Evolutionary conservation across 2,329 filamentous ascomycete genomes (phyloP).

Genomic region (Fusarium paranaense): DNA sequence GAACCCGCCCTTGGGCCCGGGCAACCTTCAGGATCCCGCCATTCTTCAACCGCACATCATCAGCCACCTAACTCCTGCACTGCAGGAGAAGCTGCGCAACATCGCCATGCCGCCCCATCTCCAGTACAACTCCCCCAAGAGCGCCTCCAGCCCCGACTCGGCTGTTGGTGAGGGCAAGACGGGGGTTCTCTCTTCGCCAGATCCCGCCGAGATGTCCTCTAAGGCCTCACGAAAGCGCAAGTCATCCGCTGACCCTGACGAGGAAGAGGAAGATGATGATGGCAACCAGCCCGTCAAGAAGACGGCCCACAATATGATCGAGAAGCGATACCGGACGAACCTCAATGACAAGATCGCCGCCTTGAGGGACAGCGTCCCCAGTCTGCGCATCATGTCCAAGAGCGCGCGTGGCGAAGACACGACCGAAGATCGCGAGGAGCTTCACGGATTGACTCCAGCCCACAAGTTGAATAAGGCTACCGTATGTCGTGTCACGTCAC

Average conservation of each 20-base stretch:
- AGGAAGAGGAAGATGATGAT: slow-evolving; percentile 67
- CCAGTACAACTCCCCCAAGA: slow-evolving; percentile 69
- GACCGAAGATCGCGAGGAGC: slow-evolving; percentile 80
- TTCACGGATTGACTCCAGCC: slow-evolving; percentile 80
- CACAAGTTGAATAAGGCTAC: slow-evolving; percentile 99
- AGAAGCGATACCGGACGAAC: slow-evolving; percentile 96
- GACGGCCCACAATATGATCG: slow-evolving; percentile 97
- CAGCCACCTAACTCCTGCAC: slow-evolving; percentile 63
- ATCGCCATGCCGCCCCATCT: slow-evolving; percentile 74
- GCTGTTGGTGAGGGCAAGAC: slow-evolving; percentile 60
- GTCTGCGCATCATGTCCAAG: slow-evolving; percentile 85
- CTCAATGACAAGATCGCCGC: slow-evolving; percentile 97
- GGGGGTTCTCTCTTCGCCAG: slow-evolving; percentile 70
- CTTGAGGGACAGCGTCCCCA: slow-evolving; percentile 90
- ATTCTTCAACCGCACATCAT: slow-evolving; percentile 45
- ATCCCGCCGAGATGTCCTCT: slow-evolving; percentile 56
- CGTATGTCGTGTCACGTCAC: slow-evolving; percentile 54
- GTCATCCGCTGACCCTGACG: slow-evolving; percentile 66
- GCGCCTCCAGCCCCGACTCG: slow-evolving; percentile 69
- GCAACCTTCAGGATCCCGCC: slow-evolving; percentile 46
- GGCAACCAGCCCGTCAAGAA: slow-evolving; percentile 78
- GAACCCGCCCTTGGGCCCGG: slow-evolving; percentile 39
- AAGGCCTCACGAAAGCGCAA: slow-evolving; percentile 75
- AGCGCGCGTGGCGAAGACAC: slow-evolving; percentile 75
- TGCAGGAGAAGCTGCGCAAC: slow-evolving; percentile 70